Evolutionary conservation across 2,329 filamentous ascomycete species (phyloP).

Genomic region (Leptographium galeiforme): DNA sequence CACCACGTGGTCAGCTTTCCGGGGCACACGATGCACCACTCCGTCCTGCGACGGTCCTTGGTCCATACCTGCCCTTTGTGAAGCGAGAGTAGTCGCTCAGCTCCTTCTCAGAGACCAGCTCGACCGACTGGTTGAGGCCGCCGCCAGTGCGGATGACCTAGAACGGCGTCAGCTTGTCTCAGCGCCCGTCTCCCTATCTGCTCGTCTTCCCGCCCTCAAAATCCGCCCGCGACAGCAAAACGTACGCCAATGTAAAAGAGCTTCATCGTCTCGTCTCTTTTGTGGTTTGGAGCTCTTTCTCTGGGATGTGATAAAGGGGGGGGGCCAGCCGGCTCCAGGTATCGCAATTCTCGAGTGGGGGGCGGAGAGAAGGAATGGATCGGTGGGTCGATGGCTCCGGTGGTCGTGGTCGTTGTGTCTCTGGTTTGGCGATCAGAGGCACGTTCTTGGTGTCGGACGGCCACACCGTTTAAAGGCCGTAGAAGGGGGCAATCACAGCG

Average conservation of each 20-base stretch:
- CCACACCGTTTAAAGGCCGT: background rate
- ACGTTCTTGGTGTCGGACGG: background rate
- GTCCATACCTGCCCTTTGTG: slow-evolving; percentile 57
- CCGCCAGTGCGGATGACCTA: slow-evolving; percentile 69
- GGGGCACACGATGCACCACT: too few species aligned
- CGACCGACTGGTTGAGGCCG: slow-evolving; percentile 4
- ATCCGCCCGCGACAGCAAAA: slow-evolving; percentile 8
- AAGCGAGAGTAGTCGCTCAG: slow-evolving; percentile 70
- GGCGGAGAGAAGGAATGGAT: background rate
- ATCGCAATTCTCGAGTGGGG: background rate
- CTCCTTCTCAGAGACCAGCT: slow-evolving; percentile 50
- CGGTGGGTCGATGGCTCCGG: background rate
- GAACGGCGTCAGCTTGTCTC: slow-evolving; percentile 6
- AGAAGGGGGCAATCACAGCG: background rate
- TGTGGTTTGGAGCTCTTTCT: slow-evolving; percentile 1
- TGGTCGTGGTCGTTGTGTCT: background rate
- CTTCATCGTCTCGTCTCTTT: slow-evolving; percentile 50
- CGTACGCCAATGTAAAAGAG: slow-evolving; percentile 77
- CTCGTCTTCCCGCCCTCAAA: too few species aligned
- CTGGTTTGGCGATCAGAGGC: background rate
- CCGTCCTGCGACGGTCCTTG: too few species aligned
- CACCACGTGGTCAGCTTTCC: slow-evolving; percentile 11
- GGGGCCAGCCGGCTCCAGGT: background rate
- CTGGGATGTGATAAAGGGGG: background rate
- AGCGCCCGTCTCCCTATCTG: too few species aligned